Evolutionary conservation across 306 rosid genomes (phyloP).

Genomic region (Dalbergia cochinchinensis): DNA sequence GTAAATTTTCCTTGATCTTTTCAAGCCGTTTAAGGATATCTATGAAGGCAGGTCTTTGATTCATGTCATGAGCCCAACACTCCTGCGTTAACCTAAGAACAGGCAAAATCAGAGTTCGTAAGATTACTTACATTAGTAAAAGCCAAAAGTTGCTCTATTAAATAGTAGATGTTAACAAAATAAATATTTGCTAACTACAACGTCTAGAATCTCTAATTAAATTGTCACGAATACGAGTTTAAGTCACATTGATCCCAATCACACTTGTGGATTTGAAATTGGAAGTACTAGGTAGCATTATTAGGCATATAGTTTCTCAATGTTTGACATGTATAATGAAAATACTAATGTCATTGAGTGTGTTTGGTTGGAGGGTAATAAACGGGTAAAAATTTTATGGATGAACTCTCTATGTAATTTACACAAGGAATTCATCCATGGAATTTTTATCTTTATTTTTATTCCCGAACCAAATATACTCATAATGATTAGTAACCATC

Average conservation of each 20-base stretch:
- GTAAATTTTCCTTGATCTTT: constrained; percentile 75
- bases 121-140: constrained; percentile 38
- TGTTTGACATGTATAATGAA: neutral
- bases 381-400: too few relatives aligned
- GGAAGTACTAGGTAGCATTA: neutral
- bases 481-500: too few relatives aligned
- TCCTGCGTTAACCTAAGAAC: constrained; percentile 74
- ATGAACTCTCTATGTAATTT: too few relatives aligned
- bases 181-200: constrained; percentile 27
- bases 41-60: constrained; percentile 87
- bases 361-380: too few relatives aligned
- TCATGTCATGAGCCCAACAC: constrained; percentile 91
- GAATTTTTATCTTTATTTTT: too few relatives aligned
- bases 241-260: constrained; percentile 2
- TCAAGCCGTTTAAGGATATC: constrained; percentile 93
- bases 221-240: neutral
- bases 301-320: neutral
- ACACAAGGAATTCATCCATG: too few relatives aligned
- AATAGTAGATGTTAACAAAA: constrained; percentile 21
- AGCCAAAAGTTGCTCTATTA: constrained; percentile 17
- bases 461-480: too few relatives aligned
- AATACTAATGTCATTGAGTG: neutral
- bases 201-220: constrained; percentile 25
- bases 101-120: constrained; percentile 32
- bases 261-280: neutral